Conservation (phyloP, 1,284 basidiomycete genomes). For the Papiliotrema laurentii region DNA sequence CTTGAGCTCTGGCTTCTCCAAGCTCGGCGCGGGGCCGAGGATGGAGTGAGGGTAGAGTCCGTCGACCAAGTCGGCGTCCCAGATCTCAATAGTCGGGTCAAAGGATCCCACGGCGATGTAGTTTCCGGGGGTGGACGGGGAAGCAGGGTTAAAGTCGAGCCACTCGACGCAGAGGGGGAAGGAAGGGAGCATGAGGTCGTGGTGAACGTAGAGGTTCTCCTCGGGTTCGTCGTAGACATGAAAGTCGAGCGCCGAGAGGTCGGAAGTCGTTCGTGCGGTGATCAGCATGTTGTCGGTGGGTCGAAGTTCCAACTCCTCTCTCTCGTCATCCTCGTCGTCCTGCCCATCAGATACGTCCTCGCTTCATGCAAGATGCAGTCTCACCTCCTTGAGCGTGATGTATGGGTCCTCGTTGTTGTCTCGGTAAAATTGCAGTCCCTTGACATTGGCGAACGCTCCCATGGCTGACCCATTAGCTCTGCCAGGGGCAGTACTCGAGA, state of each 20-base stretch:
- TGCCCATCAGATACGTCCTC: conserved; percentile 31
- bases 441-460: conserved; percentile 94
- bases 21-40: conserved; percentile 64
- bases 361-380: conserved; percentile 17
- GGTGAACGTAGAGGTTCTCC: conserved; percentile 93
- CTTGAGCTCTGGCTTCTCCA: conserved; percentile 72
- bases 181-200: conserved; percentile 95
- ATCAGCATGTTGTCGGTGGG: conserved; percentile 91
- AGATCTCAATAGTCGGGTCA: conserved; percentile 98
- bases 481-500: not conserved
- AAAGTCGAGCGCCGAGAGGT: conserved; percentile 91
- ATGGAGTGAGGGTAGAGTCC: conserved; percentile 91
- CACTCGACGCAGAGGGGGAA: conserved; percentile 99
- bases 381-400: conserved; percentile 87
- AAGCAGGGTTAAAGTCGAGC: conserved; percentile 70
- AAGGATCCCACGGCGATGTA: conserved; percentile 96
- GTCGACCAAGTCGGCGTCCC: conserved; percentile 91
- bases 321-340: conserved; percentile 75
- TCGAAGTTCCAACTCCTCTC: conserved; percentile 82
- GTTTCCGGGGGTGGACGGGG: conserved; percentile 57
- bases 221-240: conserved; percentile 89
- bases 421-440: conserved; percentile 86
- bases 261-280: conserved; percentile 92
- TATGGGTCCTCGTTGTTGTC: conserved; percentile 95
- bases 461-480: conserved; percentile 52